phyloP scores from a whole-genome alignment of 495 filamentous ascomycete genomes.

The Jackrogersella minutella region DNA sequence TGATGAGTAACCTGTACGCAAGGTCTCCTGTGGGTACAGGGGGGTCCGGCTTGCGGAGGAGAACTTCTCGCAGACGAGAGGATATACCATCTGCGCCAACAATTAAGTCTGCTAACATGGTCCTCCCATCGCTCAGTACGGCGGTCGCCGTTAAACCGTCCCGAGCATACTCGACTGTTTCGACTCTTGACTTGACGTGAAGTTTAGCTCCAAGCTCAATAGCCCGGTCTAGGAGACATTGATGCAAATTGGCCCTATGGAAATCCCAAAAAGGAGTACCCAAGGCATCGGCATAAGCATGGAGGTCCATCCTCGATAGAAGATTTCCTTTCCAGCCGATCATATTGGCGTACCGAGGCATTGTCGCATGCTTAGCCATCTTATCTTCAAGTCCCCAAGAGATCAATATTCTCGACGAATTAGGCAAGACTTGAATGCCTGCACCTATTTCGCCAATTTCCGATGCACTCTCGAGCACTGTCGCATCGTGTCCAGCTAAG shows the following conservation, averaged over 20 bases:
- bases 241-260: constrained; percentile 67
- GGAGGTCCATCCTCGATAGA: constrained; percentile 51
- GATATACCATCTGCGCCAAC: constrained; percentile 68
- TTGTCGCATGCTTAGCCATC: constrained; percentile 45
- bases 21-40: constrained; percentile 71
- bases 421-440: constrained; percentile 68
- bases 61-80: constrained; percentile 57
- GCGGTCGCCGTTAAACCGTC: constrained; percentile 47
- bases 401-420: constrained; percentile 59
- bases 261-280: constrained; percentile 64
- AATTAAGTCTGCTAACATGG: constrained; percentile 59
- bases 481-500: constrained; percentile 67
- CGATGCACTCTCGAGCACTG: constrained; percentile 68
- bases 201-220: constrained; percentile 62
- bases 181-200: constrained; percentile 54
- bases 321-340: constrained; percentile 53
- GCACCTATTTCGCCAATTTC: constrained; percentile 68
- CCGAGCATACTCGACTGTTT: constrained; percentile 43
- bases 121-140: constrained; percentile 43
- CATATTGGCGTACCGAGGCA: constrained; percentile 52
- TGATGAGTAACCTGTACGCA: constrained; percentile 69
- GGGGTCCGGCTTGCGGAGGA: constrained; percentile 52
- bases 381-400: constrained; percentile 50
- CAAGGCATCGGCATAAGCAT: constrained; percentile 54
- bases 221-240: constrained; percentile 60